Percentiles rank a stretch among this genome's conserved stretches.
Conservation (phyloP, 345 rosid species). For the Murraya koenigii region DNA sequence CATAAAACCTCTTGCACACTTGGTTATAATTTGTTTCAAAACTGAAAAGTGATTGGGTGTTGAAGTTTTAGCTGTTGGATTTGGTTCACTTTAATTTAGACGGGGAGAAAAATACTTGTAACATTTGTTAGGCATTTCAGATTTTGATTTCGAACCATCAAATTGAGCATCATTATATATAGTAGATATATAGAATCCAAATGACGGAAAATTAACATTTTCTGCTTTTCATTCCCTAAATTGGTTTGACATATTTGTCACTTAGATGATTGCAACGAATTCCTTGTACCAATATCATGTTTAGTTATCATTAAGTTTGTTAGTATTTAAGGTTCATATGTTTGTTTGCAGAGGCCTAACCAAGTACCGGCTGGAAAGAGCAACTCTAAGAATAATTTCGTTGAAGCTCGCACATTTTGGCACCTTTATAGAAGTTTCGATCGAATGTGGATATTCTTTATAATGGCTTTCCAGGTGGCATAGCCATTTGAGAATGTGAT, state of each 20-base stretch:
- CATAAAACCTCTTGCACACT: neutral
- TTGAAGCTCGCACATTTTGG: conserved; percentile 95
- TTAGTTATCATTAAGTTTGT: neutral
- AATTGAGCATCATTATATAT: neutral
- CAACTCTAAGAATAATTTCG: conserved; percentile 95
- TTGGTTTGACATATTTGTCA: neutral
- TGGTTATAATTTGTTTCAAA: neutral
- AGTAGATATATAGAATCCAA: neutral
- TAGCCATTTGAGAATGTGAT: conserved; percentile 14
- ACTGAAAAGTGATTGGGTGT: neutral
- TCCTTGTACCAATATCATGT: neutral
- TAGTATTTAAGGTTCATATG: neutral
- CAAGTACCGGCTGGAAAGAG: conserved; percentile 45
- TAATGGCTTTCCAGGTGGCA: conserved; percentile 80
- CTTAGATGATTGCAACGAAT: too few relatives aligned
- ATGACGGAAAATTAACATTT: neutral
- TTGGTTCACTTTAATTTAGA: neutral
- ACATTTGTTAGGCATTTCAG: neutral
- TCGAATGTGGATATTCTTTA: conserved; percentile 95
- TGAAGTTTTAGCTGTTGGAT: neutral
- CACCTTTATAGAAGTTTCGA: conserved; percentile 93
- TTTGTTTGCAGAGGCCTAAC: conserved; percentile 49
- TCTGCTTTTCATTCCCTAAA: neutral
- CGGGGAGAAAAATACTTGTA: neutral
- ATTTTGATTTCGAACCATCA: neutral